Percentiles rank a stretch among this genome's conserved stretches.
Evolutionary conservation across 2,329 filamentous ascomycete species (phyloP).

Genomic region (Alternaria sp.): DNA sequence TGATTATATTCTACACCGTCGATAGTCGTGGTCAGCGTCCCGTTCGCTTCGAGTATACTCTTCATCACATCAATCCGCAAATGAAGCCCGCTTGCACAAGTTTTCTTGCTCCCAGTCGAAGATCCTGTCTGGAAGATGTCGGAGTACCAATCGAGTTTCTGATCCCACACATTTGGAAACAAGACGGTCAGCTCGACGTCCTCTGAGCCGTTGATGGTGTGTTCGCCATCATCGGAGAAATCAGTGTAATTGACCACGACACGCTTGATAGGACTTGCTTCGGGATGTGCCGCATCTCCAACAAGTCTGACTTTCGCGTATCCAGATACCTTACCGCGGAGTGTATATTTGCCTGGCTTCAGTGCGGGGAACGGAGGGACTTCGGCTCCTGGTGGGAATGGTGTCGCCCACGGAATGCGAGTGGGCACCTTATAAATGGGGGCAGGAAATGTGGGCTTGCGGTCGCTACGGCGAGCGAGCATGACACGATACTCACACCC

Average conservation of each 20-base stretch:
- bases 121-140: conserved; percentile 50
- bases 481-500: conserved; percentile 55
- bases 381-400: conserved; percentile 37
- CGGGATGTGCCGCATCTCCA: background rate
- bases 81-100: conserved; percentile 53
- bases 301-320: conserved; percentile 27
- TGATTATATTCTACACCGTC: conserved; percentile 52
- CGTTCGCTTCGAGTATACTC: conserved; percentile 56
- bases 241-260: conserved; percentile 50
- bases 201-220: conserved; percentile 50
- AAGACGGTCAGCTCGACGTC: conserved; percentile 38
- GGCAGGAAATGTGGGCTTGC: conserved; percentile 35
- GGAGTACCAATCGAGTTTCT: conserved; percentile 52
- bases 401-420: conserved; percentile 48
- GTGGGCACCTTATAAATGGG: conserved; percentile 41
- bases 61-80: conserved; percentile 51
- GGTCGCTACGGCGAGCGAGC: conserved; percentile 52
- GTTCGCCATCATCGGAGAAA: conserved; percentile 51
- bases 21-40: conserved; percentile 52
- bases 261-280: conserved; percentile 24
- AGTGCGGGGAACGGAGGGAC: background rate
- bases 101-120: conserved; percentile 50
- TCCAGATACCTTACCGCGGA: conserved; percentile 24
- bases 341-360: conserved; percentile 19
- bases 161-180: conserved; percentile 29